Conservation (phyloP, 108 stramenopile genomes). For the Skeletonema costatum region DNA sequence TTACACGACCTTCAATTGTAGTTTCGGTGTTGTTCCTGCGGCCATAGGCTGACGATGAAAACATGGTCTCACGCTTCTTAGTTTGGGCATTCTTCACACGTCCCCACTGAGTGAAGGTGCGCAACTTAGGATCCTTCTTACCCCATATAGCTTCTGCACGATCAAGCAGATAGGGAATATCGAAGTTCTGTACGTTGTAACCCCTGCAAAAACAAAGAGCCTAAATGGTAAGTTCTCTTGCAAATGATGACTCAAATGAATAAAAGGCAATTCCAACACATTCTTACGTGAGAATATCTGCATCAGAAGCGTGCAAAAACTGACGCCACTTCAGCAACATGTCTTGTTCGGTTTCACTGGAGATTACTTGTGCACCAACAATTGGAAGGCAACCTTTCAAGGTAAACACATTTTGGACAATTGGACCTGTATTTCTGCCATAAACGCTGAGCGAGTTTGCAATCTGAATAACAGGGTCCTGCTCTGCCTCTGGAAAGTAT, state of each 20-base stretch:
- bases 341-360: conserved; percentile 90
- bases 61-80: conserved; percentile 95
- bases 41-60: conserved; percentile 96
- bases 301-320: conserved; percentile 92
- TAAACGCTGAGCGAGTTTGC: conserved; percentile 94
- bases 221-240: background rate
- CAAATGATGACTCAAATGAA: background rate
- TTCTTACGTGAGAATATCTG: conserved; percentile 93
- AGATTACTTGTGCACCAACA: conserved; percentile 97
- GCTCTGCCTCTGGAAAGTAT: conserved; percentile 95
- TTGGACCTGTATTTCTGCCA: conserved; percentile 67
- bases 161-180: conserved; percentile 97
- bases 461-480: conserved; percentile 99
- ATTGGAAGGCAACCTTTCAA: conserved; percentile 96
- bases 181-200: conserved; percentile 94
- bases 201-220: background rate
- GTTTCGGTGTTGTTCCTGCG: conserved; percentile 96
- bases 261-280: background rate
- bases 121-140: conserved; percentile 41
- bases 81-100: conserved; percentile 81
- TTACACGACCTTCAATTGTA: conserved; percentile 95
- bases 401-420: conserved; percentile 96
- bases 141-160: conserved; percentile 87
- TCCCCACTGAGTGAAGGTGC: conserved; percentile 87
- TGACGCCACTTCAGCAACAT: conserved; percentile 93